A percentile compares a stretch with the other conserved stretches of the same genome.
Conservation (phyloP, 73 alveolate genomes). For the Durusdinium trenchii region DNA sequence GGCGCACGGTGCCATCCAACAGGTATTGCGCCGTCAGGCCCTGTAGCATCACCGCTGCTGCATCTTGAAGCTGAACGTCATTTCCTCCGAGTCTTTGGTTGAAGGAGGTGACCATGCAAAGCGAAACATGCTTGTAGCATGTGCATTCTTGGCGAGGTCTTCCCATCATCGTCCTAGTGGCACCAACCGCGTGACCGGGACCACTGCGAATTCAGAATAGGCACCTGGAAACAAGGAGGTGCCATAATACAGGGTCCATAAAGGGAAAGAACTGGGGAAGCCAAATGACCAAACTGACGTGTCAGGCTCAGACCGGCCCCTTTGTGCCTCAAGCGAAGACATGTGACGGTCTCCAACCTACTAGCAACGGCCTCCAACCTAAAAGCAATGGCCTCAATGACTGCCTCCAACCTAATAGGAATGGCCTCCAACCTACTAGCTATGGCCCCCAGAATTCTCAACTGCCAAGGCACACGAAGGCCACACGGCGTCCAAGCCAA, state of each 20-base stretch:
- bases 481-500: slow-evolving; percentile 57
- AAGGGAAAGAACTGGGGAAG: background rate
- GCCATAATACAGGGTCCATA: too few species aligned
- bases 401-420: background rate
- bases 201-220: slow-evolving; percentile 28
- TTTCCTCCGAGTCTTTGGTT: background rate
- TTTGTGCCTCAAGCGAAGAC: background rate
- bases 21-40: slow-evolving; percentile 53
- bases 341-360: background rate
- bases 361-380: too few species aligned
- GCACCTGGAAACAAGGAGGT: slow-evolving; percentile 3
- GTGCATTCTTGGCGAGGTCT: too few species aligned
- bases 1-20: slow-evolving; percentile 36
- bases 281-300: background rate
- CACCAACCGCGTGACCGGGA: slow-evolving; percentile 16
- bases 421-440: background rate
- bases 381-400: background rate
- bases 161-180: slow-evolving; percentile 42
- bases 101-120: too few species aligned
- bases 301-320: slow-evolving; percentile 41
- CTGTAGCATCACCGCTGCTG: slow-evolving; percentile 51
- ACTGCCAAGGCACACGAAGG: slow-evolving; percentile 17
- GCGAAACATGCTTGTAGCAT: too few species aligned
- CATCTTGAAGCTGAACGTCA: slow-evolving; percentile 9
- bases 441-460: background rate